Conservation (phyloP, 306 rosid species). For the Quercus parvula region DNA sequence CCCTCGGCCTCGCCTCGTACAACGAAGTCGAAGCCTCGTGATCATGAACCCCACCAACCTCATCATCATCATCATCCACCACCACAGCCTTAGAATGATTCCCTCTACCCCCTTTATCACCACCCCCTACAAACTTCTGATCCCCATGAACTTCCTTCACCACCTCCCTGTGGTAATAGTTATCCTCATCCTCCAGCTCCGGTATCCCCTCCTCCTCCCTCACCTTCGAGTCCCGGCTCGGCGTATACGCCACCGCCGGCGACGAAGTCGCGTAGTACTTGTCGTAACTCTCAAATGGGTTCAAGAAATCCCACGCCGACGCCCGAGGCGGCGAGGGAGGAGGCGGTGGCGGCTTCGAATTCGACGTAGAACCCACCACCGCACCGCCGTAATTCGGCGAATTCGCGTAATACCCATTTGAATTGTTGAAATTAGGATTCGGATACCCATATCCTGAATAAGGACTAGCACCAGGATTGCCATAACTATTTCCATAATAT, state of each 20-base stretch:
- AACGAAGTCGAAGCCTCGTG: slow-evolving; percentile 31
- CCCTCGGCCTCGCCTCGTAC: slow-evolving; percentile 43
- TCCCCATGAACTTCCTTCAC: slow-evolving; percentile 77
- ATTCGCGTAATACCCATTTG: too few relatives aligned
- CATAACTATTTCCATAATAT: neutral
- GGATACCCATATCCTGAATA: neutral
- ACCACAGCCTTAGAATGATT: slow-evolving; percentile 22
- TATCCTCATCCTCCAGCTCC: slow-evolving; percentile 85
- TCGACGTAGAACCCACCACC: slow-evolving; percentile 23
- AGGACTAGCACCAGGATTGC: slow-evolving; percentile 1
- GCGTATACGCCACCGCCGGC: slow-evolving; percentile 37
- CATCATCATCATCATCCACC: neutral
- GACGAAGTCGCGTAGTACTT: slow-evolving; percentile 26
- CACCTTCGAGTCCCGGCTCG: slow-evolving; percentile 76
- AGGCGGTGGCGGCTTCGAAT: slow-evolving; percentile 55
- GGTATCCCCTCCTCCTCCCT: slow-evolving; percentile 97
- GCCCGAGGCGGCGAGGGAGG: slow-evolving; percentile 84
- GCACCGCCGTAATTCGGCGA: slow-evolving; percentile 36
- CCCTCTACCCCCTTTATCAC: neutral
- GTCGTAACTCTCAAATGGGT: slow-evolving; percentile 52
- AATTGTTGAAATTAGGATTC: too few relatives aligned
- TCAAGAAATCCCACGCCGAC: slow-evolving; percentile 75
- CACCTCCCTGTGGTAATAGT: slow-evolving; percentile 58
- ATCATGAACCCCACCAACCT: slow-evolving; percentile 16
- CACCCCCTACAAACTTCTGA: slow-evolving; percentile 43